Percentiles rank a stretch among this genome's conserved stretches.
These are phyloP conservation scores for Zopfia rhizophila DNA, from an alignment of 2,329 filamentous ascomycete species.

Conservation along the genomic window DNA sequence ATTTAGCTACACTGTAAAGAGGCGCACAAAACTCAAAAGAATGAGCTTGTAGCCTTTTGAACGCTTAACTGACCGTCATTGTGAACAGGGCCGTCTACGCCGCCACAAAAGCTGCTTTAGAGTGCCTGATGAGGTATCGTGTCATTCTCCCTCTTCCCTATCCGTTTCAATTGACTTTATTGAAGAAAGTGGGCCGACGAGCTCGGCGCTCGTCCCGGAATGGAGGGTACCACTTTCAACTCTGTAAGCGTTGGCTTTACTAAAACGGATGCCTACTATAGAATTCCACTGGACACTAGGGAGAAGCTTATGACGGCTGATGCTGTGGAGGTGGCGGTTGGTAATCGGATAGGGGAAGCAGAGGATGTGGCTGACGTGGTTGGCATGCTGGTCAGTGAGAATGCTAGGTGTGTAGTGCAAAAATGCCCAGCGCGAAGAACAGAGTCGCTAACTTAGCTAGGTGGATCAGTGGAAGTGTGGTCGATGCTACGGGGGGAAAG, in stretches of 20 bases:
- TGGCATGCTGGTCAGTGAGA: conserved; percentile 45
- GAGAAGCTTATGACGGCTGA: conserved; percentile 24
- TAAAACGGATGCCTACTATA: conserved; percentile 28
- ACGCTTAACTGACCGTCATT: too few relatives aligned
- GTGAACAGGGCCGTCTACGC: conserved; percentile 25
- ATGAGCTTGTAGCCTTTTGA: too few relatives aligned
- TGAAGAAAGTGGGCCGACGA: conserved; percentile 30
- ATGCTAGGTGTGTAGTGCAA: too few relatives aligned
- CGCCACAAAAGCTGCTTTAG: conserved; percentile 29
- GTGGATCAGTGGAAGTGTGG: conserved; percentile 51
- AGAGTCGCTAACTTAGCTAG: conserved; percentile 18
- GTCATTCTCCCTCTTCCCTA: conserved; percentile 3
- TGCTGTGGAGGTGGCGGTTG: conserved; percentile 25
- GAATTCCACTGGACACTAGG: conserved; percentile 21
- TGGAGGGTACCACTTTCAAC: conserved; percentile 39
- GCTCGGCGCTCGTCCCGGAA: conserved; percentile 26
- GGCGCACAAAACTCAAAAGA: too few relatives aligned
- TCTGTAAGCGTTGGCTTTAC: conserved; percentile 36
- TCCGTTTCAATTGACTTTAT: conserved; percentile 3
- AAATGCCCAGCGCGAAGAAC: too few relatives aligned
- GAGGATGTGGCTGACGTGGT: conserved; percentile 76
- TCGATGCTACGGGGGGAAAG: conserved; percentile 39
- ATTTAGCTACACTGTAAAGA: too few relatives aligned
- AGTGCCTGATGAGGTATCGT: conserved; percentile 32
- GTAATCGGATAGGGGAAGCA: conserved; percentile 28